A percentile compares a stretch with the other conserved stretches of the same genome.
Conservation (phyloP, 2,329 filamentous ascomycete species). For the Fusarium praegraminearum region DNA sequence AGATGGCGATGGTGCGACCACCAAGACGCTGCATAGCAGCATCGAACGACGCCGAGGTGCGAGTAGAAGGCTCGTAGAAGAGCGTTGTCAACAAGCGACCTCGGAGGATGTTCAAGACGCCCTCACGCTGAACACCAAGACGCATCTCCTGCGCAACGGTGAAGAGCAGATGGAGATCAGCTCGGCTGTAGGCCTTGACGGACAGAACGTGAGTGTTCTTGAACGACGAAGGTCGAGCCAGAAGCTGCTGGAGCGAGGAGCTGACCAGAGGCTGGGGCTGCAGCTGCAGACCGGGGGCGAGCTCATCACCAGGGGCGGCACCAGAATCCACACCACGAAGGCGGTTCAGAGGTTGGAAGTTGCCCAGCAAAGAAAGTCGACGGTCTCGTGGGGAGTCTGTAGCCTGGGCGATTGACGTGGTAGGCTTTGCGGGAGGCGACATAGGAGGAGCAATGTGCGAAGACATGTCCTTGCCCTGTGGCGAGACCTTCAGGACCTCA, state of each 20-base stretch:
- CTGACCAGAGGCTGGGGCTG: constrained; percentile 65
- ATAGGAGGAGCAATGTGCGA: constrained; percentile 68
- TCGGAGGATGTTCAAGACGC: constrained; percentile 86
- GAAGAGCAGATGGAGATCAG: constrained; percentile 93
- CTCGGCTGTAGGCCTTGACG: constrained; percentile 87
- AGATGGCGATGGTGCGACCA: constrained; percentile 83
- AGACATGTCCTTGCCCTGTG: constrained; percentile 81
- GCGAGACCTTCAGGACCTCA: constrained; percentile 64
- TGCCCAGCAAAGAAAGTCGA: constrained; percentile 50
- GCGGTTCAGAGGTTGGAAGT: constrained; percentile 49
- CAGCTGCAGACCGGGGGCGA: constrained; percentile 60
- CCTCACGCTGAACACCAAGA: constrained; percentile 90
- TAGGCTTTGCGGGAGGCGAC: constrained; percentile 70
- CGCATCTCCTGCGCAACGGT: constrained; percentile 98
- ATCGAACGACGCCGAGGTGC: constrained; percentile 95
- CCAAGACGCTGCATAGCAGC: constrained; percentile 98
- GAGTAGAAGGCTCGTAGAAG: constrained; percentile 98
- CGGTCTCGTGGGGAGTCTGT: constrained; percentile 54
- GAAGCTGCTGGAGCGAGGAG: constrained; percentile 76
- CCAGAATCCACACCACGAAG: constrained; percentile 48
- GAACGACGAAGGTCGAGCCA: constrained; percentile 83
- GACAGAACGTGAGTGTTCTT: constrained; percentile 91
- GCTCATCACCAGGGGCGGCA: constrained; percentile 56
- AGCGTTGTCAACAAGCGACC: constrained; percentile 89
- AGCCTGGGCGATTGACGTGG: constrained; percentile 54